Evolutionary conservation across 768 basidiomycete genomes (phyloP), one percentile per base, ranked within the genome.

Genomic region (Steccherinum ochraceum): DNA sequence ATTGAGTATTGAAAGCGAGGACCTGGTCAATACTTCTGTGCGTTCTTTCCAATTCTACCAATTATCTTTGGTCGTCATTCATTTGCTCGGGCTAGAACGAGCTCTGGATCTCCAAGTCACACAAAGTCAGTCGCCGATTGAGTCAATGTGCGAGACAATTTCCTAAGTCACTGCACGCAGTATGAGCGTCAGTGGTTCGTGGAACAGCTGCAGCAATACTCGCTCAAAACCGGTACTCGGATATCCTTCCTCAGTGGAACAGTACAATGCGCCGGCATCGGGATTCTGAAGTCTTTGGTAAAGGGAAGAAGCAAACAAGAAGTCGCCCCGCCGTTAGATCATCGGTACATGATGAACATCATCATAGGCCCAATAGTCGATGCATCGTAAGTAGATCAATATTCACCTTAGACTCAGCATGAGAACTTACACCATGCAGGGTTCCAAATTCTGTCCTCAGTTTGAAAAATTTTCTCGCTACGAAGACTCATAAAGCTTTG

Each of bases 301-400:
- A 68, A 68, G 52, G 64, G 60, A 2, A 84, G 80, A 60, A n/a
- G n/a, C n/a, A 69, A 67, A 27, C 62, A 69, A 2, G 77, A 75
- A 42, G 42, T 85, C 4, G 63, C 71, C 2, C 81, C 89, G 1
- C 61, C 66, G 1, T 56, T 66, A 20, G 96, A 97, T 65, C 71
- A 81, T 62, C 80, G 92, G 43, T 96, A 90, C 66, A 97, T 98
- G 93, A 64, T 94, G 43, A 94, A 95, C 57, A 70, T 93, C 26
- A 78, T 91, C 7, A 82, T 88, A 3, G 92, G 90, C 84, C 95
- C 95, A 12, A 98, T 99, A 55, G 95, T 99, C 43, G 95, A 96
- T 62, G 95, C 95, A 4, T 93, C 95, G 86, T 86, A 62, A 63
- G 87, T 72, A n/a, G n/a, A n/a, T n/a, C n/a, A n/a, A n/a, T n/a